Conservation (phyloP, 1,284 basidiomycete genomes). For the Nidula niveotomentosa region DNA sequence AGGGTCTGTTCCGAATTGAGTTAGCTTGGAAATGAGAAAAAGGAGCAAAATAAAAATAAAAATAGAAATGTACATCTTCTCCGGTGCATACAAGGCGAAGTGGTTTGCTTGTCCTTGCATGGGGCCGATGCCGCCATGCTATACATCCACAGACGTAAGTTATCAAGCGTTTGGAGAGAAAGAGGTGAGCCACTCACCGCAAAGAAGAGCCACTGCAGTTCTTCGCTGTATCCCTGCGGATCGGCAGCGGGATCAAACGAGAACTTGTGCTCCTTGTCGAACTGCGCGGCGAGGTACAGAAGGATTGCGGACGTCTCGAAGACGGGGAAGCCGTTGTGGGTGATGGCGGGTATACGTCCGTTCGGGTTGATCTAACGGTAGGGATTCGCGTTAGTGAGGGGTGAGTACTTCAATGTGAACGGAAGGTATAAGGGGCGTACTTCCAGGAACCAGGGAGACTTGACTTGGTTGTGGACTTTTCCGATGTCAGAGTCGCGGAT, state of each 20-base stretch:
- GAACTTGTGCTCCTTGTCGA: constrained; percentile 58
- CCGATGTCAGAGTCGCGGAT: not conserved
- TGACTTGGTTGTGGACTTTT: constrained; percentile 1
- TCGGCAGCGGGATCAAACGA: constrained; percentile 46
- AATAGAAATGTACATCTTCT: constrained; percentile 64
- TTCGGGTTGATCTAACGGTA: constrained; percentile 55
- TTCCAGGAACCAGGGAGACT: constrained; percentile 50
- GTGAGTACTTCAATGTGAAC: no score
- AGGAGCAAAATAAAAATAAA: constrained; percentile 56
- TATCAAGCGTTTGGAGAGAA: not conserved
- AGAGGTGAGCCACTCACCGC: constrained; percentile 35
- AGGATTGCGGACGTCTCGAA: constrained; percentile 72
- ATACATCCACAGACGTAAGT: constrained; percentile 3
- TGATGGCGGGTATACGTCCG: constrained; percentile 60
- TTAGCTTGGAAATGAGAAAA: no score
- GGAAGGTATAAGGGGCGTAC: not conserved
- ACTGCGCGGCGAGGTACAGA: constrained; percentile 63
- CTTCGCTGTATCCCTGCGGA: constrained; percentile 52
- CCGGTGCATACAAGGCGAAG: constrained; percentile 54
- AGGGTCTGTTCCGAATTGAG: not conserved
- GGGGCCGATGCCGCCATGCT: constrained; percentile 72
- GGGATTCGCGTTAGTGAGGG: not conserved
- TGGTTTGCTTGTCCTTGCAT: constrained; percentile 77
- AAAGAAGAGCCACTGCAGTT: constrained; percentile 82
- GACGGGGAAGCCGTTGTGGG: constrained; percentile 51